Conservation (phyloP, 2,329 filamentous ascomycete species). For the Phyllachora maydis region DNA sequence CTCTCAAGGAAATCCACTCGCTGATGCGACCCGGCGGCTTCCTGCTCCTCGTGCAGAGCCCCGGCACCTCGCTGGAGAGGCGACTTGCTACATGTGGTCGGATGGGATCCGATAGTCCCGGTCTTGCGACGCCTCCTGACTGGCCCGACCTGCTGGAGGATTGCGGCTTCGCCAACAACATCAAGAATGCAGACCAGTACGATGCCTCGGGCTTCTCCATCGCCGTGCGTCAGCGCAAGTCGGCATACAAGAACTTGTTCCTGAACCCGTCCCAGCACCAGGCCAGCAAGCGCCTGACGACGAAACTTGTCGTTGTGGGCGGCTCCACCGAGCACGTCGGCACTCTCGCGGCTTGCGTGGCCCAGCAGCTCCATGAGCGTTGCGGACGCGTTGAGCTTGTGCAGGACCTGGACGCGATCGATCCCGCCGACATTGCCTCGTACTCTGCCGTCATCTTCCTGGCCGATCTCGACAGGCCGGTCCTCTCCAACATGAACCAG, state of each 20-base stretch:
- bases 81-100: too few species aligned
- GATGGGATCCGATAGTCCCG: too few species aligned
- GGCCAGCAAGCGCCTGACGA: constrained; percentile 2
- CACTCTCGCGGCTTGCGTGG: constrained; percentile 5
- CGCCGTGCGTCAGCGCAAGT: constrained; percentile 15
- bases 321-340: constrained; percentile 3
- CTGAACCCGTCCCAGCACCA: constrained; percentile 4
- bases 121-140: constrained; percentile 10
- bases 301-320: constrained; percentile 13
- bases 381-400: constrained; percentile 6
- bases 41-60: constrained; percentile 9
- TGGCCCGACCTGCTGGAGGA: constrained; percentile 13
- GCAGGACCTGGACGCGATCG: constrained; percentile 9
- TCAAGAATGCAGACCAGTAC: constrained; percentile 12
- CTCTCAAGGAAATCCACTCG: constrained; percentile 4
- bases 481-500: constrained; percentile 14
- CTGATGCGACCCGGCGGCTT: constrained; percentile 12
- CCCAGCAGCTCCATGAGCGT: constrained; percentile 4
- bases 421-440: constrained; percentile 4
- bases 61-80: too few species aligned
- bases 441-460: constrained; percentile 14
- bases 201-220: constrained; percentile 13
- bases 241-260: constrained; percentile 6
- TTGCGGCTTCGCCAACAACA: constrained; percentile 16
- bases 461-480: constrained; percentile 13